These are phyloP conservation scores for Phytophthora syringae DNA, from an alignment of 352 stramenopile genomes.

Conservation along the genomic window DNA sequence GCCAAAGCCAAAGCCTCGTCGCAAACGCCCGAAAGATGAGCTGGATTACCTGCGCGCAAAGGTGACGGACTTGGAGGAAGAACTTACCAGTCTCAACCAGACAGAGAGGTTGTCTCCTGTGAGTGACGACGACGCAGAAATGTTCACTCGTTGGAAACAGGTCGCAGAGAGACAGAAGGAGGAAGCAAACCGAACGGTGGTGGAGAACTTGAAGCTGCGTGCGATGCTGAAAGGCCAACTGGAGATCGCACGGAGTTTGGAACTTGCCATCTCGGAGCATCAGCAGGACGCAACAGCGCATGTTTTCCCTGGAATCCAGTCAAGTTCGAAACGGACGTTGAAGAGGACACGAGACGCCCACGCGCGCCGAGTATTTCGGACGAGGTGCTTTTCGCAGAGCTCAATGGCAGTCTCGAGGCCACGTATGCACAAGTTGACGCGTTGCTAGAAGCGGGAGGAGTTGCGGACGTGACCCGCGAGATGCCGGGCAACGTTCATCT, in stretches of 20 bases:
- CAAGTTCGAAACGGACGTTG: constrained; percentile 11
- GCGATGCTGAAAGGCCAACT: constrained; percentile 41
- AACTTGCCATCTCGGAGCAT: constrained; percentile 28
- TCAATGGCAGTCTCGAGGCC: constrained; percentile 34
- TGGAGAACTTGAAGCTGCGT: constrained; percentile 44
- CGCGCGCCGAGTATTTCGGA: constrained; percentile 24
- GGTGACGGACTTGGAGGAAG: constrained; percentile 34
- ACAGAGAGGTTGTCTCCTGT: constrained; percentile 19
- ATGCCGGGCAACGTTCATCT: constrained; percentile 24
- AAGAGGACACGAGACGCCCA: constrained; percentile 12
- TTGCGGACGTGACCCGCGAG: constrained; percentile 22
- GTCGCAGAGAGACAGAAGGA: constrained; percentile 40
- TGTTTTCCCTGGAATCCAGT: constrained; percentile 27
- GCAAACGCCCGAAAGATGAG: constrained; percentile 47
- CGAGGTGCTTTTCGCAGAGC: constrained; percentile 36
- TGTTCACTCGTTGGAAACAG: constrained; percentile 36
- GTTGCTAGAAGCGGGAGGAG: constrained; percentile 17
- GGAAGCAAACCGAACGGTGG: constrained; percentile 33
- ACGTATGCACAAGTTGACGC: constrained; percentile 33
- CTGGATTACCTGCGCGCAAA: constrained; percentile 42
- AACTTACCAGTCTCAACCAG: constrained; percentile 31
- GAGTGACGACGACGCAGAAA: constrained; percentile 29
- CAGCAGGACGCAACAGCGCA: constrained; percentile 15
- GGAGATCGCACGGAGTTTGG: constrained; percentile 33
- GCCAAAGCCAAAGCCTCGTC: constrained; percentile 31